Base-by-base conservation (phyloP, 2,329 filamentous ascomycete species). In the Cyclaneusma minus region DNA sequence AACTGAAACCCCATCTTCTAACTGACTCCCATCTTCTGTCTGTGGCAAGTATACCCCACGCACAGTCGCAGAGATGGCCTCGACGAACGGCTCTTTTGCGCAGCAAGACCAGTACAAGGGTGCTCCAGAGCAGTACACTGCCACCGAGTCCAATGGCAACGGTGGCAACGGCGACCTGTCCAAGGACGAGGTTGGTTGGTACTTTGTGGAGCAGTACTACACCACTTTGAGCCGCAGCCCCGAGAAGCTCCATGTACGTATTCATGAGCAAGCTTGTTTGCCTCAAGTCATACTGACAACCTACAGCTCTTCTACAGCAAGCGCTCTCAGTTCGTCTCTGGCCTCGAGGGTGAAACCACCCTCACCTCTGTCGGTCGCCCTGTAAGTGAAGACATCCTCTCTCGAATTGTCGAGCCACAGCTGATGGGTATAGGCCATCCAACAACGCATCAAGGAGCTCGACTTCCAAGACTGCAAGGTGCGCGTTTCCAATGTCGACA, bases 181-280 rank as follows among this genome's bases (percentile, higher is more conserved):
- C 43, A 94, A 93, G 62, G 84, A 93, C 52, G 83, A 95, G 60
- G 84, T 98, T 41, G 89, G 84, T 55, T 98, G 89, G 89, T 95
- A 87, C 61, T 98, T 98, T 43, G 89, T 98, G 32, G 85, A 95
- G 68, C 84, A 93, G 56, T 98, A 94, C 65, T 98, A 98, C 60
- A 95, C 82, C 42, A 98, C 84, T 35, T 61, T 98, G 48, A 94
- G 85, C 71, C 85, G 87, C 57, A 80, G 64, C 39, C 85, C 89
- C 13, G 84, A 93, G 50, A 91, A 89, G 58, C 79, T 98, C 44
- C 87, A 84, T 49, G 70, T 76, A 56, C 45, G 68, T 56, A 21
- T 16, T 16, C 21, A 18, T 16, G 7, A 15, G 13, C 14, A 20
- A 13, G 10, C 7, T 15, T 14, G 10, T 16, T 21, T 7, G 5